phyloP scores from a whole-genome alignment of 495 filamentous ascomycete species.

The Neurospora discreta region DNA sequence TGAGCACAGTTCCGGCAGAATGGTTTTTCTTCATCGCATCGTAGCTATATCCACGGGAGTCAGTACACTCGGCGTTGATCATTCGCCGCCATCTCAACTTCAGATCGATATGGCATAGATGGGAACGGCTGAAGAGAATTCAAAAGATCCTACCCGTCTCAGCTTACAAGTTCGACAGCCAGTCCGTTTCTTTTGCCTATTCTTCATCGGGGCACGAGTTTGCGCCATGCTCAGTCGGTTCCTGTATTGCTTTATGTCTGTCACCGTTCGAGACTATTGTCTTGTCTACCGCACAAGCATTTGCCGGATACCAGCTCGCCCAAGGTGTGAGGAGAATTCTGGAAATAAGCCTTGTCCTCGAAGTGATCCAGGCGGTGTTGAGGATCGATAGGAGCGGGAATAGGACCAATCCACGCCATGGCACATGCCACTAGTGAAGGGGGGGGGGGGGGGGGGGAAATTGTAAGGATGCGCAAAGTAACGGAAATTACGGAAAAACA shows the following conservation, averaged over 20 bases:
- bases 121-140: background rate
- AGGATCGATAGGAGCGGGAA: background rate
- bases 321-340: background rate
- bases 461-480: background rate
- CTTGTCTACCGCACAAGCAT: background rate
- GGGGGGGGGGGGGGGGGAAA: background rate
- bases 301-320: background rate
- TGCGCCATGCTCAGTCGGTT: background rate
- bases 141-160: slow-evolving; percentile 13
- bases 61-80: background rate
- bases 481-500: background rate
- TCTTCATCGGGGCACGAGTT: slow-evolving; percentile 16
- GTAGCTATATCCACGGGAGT: slow-evolving; percentile 9
- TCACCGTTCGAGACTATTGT: background rate
- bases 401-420: background rate
- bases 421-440: background rate
- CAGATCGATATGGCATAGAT: background rate
- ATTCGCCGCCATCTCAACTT: background rate
- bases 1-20: slow-evolving; percentile 19
- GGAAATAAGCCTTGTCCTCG: background rate
- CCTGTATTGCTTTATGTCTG: background rate
- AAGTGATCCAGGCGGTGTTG: background rate
- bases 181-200: slow-evolving; percentile 23
- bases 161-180: slow-evolving; percentile 24
- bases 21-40: slow-evolving; percentile 24